Conservation (phyloP, 495 filamentous ascomycete species). For the Cryomyces antarcticus region DNA sequence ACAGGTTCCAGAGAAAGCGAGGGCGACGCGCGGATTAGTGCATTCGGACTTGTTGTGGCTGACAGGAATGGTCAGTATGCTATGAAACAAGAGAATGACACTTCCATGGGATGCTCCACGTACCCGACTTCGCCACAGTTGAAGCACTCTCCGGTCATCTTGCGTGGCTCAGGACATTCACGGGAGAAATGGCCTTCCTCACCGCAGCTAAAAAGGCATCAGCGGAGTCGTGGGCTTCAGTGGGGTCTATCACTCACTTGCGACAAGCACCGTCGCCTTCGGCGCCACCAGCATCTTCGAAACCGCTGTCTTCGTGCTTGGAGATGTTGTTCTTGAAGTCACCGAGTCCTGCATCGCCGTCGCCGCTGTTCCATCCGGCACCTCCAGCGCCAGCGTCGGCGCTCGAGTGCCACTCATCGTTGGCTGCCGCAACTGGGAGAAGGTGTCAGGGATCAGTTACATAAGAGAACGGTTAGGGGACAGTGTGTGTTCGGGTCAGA, state of each 20-base stretch:
- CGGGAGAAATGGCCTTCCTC: constrained; percentile 34
- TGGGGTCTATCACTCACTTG: constrained; percentile 11
- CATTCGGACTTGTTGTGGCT: constrained; percentile 50
- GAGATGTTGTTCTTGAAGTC: constrained; percentile 2
- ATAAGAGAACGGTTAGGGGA: too few species aligned
- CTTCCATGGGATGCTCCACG: not conserved
- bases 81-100: not conserved
- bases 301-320: constrained; percentile 7
- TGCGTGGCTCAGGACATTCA: constrained; percentile 32
- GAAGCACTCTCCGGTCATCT: constrained; percentile 40
- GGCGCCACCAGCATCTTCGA: not conserved
- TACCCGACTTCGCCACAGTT: constrained; percentile 60
- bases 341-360: constrained; percentile 2
- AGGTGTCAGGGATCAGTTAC: too few species aligned
- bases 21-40: constrained; percentile 35
- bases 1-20: constrained; percentile 47
- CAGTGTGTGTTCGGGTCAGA: too few species aligned
- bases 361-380: constrained; percentile 3
- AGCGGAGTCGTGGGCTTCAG: not conserved
- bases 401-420: constrained; percentile 3
- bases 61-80: not conserved
- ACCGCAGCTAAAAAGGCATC: constrained; percentile 26
- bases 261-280: constrained; percentile 12
- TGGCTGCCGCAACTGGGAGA: not conserved
- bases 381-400: constrained; percentile 3